Evolutionary conservation across 148 eudicot species (phyloP), one percentile per base, ranked within the genome.

Genomic region (Cornus suecica): DNA sequence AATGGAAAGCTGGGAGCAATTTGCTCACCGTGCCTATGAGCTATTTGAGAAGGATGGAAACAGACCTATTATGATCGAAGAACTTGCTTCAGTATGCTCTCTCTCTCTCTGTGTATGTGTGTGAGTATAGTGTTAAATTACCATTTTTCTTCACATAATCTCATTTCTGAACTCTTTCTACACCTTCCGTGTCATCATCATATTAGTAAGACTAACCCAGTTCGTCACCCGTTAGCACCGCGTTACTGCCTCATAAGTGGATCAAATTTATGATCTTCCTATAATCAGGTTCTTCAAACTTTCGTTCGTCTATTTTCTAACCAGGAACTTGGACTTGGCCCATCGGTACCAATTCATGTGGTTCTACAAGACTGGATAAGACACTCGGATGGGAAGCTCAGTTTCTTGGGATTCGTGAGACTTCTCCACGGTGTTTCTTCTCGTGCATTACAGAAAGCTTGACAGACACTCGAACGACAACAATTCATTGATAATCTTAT

Each of bases 341-440:
- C 97, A 6, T 92, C 97, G 8, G 93, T 94, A 70, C 97, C 98
- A 0, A 88, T 94, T 81, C 97, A 94, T 24, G 98, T 94, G 63
- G 98, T 94, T 75, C 97, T 94, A 54, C 93, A 92, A 77, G 98
- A 94, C 67, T 94, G 98, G 98, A 89, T 94, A 51, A 82, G 98
- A 84, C 98, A 92, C 77, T 79, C 89, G 2, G 98, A 94, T 65
- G 98, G 98, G 42, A 94, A 94, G 86, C 94, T 94, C 71, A 94
- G 97, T 80, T 94, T 92, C 83, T 80, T 90, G 34, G 99, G 97
- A 27, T 94, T 94, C 80, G 94, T 94, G 48, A 83, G 93, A 68
- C 97, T 94, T 75, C 88, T 94, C 30, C 98, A 94, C 27, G 95
- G 98, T 29, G 77, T 90, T 73, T 88, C 97, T 42, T 84, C 95